phyloP scores from a whole-genome alignment of 2,329 filamentous ascomycete species.

The Phoma sp. region DNA sequence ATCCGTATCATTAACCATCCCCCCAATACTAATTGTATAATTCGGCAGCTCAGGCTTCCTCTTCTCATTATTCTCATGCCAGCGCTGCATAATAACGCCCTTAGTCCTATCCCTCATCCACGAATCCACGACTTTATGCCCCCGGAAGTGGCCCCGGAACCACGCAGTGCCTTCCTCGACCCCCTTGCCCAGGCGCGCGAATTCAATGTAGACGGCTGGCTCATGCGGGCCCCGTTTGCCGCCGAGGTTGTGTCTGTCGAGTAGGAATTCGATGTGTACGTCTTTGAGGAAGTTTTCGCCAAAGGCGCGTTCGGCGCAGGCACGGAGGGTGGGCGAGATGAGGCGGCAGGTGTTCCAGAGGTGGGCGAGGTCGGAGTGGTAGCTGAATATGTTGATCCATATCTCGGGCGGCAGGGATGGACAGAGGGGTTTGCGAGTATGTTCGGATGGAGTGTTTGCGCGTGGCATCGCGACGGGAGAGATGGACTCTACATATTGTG shows the following conservation, averaged over 20 bases:
- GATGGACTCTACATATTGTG: no score
- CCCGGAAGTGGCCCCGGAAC: constrained; percentile 23
- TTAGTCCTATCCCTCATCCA: constrained; percentile 1
- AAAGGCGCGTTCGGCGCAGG: constrained; percentile 42
- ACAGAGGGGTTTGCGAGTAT: constrained; percentile 19
- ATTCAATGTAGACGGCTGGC: constrained; percentile 34
- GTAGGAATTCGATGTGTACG: constrained; percentile 36
- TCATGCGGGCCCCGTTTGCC: constrained; percentile 32
- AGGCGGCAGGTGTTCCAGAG: constrained; percentile 42
- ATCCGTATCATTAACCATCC: constrained; percentile 44
- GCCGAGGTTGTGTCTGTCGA: constrained; percentile 46
- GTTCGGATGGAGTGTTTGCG: not conserved
- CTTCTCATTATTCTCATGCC: constrained; percentile 34
- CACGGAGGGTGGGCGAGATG: constrained; percentile 35
- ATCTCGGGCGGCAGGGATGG: constrained; percentile 43
- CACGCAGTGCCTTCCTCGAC: constrained; percentile 23
- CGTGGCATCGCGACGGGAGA: constrained; percentile 7
- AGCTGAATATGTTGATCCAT: constrained; percentile 44
- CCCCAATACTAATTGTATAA: constrained; percentile 39
- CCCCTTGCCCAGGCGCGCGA: constrained; percentile 24
- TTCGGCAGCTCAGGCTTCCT: constrained; percentile 40
- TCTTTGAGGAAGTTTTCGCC: constrained; percentile 31
- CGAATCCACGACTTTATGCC: constrained; percentile 7
- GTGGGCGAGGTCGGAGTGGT: constrained; percentile 39
- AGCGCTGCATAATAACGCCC: constrained; percentile 28